Conservation (phyloP, 257 asterid species). For the Fraxinus anomala region DNA sequence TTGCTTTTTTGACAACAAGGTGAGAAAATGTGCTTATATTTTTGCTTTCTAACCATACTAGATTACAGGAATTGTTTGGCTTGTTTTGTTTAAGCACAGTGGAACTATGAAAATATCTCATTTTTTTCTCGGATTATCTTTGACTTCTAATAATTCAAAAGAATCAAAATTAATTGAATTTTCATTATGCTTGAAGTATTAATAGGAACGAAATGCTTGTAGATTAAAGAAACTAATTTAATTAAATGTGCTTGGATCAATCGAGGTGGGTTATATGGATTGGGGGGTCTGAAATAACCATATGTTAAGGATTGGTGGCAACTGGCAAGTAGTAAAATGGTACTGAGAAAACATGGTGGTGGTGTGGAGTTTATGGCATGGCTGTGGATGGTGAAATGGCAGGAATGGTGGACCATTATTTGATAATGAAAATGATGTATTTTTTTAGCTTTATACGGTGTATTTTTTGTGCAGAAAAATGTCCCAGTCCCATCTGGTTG, state of each 20-base stretch:
- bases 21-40: conserved; percentile 29
- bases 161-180: not conserved
- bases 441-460: not conserved
- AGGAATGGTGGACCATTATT: not conserved
- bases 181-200: not conserved
- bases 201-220: not conserved
- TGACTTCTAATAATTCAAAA: not conserved
- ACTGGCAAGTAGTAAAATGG: not conserved
- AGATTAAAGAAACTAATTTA: not conserved
- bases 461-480: too few relatives aligned
- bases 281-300: not conserved
- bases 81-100: not conserved
- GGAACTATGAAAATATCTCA: not conserved
- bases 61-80: not conserved
- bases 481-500: too few relatives aligned
- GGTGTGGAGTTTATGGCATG: not conserved
- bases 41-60: not conserved
- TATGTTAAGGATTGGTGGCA: not conserved
- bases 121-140: not conserved
- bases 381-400: not conserved
- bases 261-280: not conserved
- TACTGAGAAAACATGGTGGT: not conserved
- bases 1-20: conserved; percentile 77
- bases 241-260: not conserved
- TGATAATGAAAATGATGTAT: not conserved